Percentiles rank a stretch among this genome's conserved stretches.
phyloP scores from a whole-genome alignment of 78 protist genomes.

The Dictyostelium firmibasis region DNA sequence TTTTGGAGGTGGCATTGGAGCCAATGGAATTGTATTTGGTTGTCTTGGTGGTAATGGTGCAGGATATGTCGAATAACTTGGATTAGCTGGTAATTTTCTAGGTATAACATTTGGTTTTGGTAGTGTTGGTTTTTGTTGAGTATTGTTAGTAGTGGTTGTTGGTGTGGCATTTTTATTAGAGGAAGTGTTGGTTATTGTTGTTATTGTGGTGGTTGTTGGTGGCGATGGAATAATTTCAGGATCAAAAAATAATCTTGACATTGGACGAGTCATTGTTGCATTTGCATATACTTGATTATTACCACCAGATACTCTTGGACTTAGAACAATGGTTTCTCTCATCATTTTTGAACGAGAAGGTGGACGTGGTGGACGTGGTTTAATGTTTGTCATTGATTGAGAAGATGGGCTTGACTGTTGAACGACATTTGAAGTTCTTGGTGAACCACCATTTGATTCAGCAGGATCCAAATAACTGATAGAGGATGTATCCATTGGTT shows the following conservation, averaged over 20 bases:
- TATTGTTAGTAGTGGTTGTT: background rate
- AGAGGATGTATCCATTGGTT: conserved; percentile 42
- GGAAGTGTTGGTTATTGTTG: background rate
- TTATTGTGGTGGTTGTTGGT: conserved; percentile 31
- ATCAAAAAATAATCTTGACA: conserved; percentile 16
- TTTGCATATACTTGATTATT: background rate
- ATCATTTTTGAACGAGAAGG: conserved; percentile 19
- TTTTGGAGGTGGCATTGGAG: conserved; percentile 14
- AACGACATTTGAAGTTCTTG: background rate
- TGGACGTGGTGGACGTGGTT: conserved; percentile 16
- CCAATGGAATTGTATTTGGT: background rate
- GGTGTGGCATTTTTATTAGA: background rate
- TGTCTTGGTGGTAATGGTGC: background rate
- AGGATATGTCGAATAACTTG: conserved; percentile 1
- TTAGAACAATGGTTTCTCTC: conserved; percentile 20
- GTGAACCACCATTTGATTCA: background rate
- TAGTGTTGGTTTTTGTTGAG: background rate
- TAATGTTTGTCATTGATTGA: background rate
- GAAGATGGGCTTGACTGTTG: background rate
- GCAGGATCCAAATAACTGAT: conserved; percentile 59
- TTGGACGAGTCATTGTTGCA: conserved; percentile 54
- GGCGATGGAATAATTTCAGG: background rate
- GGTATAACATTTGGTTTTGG: background rate
- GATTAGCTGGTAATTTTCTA: background rate
- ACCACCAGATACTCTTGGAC: conserved; percentile 44